Evolutionary conservation across 2,329 filamentous ascomycete genomes (phyloP).

Genomic region (Alternaria postmessia): DNA sequence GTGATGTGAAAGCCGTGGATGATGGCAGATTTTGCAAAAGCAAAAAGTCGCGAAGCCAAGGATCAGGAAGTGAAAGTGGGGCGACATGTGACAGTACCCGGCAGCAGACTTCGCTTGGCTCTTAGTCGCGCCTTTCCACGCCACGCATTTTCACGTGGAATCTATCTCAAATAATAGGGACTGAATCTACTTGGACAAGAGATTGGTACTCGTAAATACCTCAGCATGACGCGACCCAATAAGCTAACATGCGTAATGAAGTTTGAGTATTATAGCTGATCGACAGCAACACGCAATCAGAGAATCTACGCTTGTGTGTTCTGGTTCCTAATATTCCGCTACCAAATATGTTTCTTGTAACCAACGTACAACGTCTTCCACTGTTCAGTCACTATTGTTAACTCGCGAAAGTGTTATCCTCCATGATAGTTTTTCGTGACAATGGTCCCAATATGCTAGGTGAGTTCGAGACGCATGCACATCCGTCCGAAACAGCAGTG

Average conservation of each 20-base stretch:
- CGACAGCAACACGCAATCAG: background rate
- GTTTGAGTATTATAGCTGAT: too few relatives aligned
- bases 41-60: background rate
- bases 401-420: background rate
- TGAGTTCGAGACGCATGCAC: constrained; percentile 3
- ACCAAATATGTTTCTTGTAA: too few relatives aligned
- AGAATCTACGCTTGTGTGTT: background rate
- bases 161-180: background rate
- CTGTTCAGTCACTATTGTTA: background rate
- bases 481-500: constrained; percentile 12
- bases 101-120: background rate
- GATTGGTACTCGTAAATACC: too few relatives aligned
- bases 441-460: background rate
- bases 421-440: background rate
- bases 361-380: background rate
- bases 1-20: background rate
- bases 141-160: background rate
- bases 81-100: background rate
- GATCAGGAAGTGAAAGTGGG: background rate
- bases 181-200: background rate
- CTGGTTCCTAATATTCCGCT: background rate
- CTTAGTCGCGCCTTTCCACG: too few relatives aligned
- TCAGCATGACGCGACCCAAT: too few relatives aligned
- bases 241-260: too few relatives aligned
- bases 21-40: background rate